Evolutionary conservation across 768 basidiomycete species (phyloP).

Genomic region (Coprinopsis marcescibilis): DNA sequence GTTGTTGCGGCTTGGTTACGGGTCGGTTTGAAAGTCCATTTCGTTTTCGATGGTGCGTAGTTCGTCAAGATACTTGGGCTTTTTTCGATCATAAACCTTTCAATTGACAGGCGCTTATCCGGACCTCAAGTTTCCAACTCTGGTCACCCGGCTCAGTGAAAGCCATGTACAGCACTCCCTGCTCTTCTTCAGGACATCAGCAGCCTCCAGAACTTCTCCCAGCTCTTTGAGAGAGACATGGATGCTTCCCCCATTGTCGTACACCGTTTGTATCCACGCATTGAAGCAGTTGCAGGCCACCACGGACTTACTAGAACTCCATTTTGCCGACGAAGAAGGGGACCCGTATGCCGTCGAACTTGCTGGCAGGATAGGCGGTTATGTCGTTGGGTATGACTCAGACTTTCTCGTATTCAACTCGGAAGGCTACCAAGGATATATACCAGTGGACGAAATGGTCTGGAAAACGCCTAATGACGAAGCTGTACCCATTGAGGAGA

Average conservation of each 20-base stretch:
- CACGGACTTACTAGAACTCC: constrained; percentile 39
- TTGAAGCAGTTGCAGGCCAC: constrained; percentile 35
- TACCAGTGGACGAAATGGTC: constrained; percentile 69
- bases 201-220: constrained; percentile 51
- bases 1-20: constrained; percentile 64
- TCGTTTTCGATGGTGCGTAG: constrained; percentile 77
- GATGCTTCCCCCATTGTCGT: constrained; percentile 66
- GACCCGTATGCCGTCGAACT: constrained; percentile 84
- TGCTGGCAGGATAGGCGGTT: constrained; percentile 66
- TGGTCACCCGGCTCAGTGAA: constrained; percentile 52
- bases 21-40: constrained; percentile 57
- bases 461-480: constrained; percentile 44
- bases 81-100: constrained; percentile 13
- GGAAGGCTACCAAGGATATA: constrained; percentile 72
- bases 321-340: constrained; percentile 77
- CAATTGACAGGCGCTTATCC: constrained; percentile 55
- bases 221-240: constrained; percentile 70
- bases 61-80: constrained; percentile 5
- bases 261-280: constrained; percentile 52
- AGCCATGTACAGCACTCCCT: constrained; percentile 55
- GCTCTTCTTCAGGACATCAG: constrained; percentile 79
- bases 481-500: constrained; percentile 26
- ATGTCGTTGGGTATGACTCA: constrained; percentile 75
- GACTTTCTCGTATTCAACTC: constrained; percentile 77
- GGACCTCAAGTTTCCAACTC: constrained; percentile 65